Conservation (phyloP, 2,329 filamentous ascomycete genomes). For the Xylaria sp. region DNA sequence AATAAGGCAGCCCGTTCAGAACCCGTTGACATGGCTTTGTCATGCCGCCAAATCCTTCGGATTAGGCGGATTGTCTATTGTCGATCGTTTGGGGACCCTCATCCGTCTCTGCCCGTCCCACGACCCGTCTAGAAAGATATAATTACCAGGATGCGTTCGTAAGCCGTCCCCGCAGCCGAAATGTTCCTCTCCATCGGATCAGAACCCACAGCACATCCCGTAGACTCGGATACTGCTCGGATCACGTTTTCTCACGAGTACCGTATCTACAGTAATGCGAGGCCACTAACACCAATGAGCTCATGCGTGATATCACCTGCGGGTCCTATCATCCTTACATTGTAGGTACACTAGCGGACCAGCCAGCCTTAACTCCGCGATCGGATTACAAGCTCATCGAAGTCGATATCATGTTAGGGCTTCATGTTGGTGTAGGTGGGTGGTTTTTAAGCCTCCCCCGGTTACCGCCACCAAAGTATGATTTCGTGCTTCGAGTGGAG, state of each 20-base stretch:
- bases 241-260: background rate
- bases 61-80: slow-evolving; percentile 23
- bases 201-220: slow-evolving; percentile 17
- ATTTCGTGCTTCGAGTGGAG: slow-evolving; percentile 4
- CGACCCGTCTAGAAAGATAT: background rate
- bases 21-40: slow-evolving; percentile 9
- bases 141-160: slow-evolving; percentile 23
- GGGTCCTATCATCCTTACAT: background rate
- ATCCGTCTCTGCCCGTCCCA: slow-evolving; percentile 5
- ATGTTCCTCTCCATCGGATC: slow-evolving; percentile 13
- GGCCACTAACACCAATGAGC: background rate
- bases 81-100: slow-evolving; percentile 28
- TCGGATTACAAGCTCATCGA: slow-evolving; percentile 17
- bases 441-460: background rate
- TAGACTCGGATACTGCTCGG: background rate
- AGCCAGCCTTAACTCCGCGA: slow-evolving; percentile 14
- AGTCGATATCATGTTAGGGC: slow-evolving; percentile 15
- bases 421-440: slow-evolving; percentile 2
- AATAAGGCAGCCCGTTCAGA: slow-evolving; percentile 34
- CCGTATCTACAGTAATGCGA: slow-evolving; percentile 7
- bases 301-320: slow-evolving; percentile 4
- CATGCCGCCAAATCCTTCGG: slow-evolving; percentile 28
- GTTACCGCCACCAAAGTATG: too few relatives aligned
- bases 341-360: background rate
- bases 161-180: slow-evolving; percentile 26